Evolutionary conservation across 305 asterid species (phyloP), one percentile per base, ranked within the genome.

Genomic region (Fraxinus angustifolia): DNA sequence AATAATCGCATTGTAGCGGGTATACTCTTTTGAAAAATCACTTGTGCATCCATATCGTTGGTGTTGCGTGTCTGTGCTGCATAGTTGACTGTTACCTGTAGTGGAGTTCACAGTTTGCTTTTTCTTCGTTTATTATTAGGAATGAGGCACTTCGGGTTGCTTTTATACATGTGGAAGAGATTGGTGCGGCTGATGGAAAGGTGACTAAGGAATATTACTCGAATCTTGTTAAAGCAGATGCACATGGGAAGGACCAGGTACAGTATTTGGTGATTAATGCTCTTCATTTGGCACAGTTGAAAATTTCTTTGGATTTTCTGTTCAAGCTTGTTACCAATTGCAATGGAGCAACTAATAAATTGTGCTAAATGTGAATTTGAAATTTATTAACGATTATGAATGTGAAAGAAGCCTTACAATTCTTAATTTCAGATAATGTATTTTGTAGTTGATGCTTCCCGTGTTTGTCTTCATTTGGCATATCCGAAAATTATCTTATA

Each of bases 121-220:
- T 77, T 33, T 77, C 36, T 50, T 2, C 73, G 16, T 86, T 67
- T 75, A 42, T 72, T 77, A 4, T 80, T 79, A 96, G 99, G 91
- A 94, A 96, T 79, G 99, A 94, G 88, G 99, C 99, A 75, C 99
- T 96, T 83, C 97, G 99, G 67, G 99, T 96, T 86, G 99, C 99
- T 85, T 96, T 91, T 85, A 94, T 96, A 81, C 97, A 96, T 45
- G 93, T 87, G 78, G 98, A 96, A 87, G 99, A 96, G 84, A 85
- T 82, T 86, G 85, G 78, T 78, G 89, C 82, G 70, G 84, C 88
- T 30, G 94, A 90, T 84, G 99, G 99, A 82, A 85, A 82, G 12
- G 84, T 88, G 76, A 80, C 86, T 7, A 93, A 90, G 86, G 93
- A 90, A 86, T 96, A 86, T 82, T 96, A 92, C 86, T 96, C 98